Evolutionary conservation across 2,329 filamentous ascomycete genomes (phyloP).

Genomic region (Alternaria tenuissima): DNA sequence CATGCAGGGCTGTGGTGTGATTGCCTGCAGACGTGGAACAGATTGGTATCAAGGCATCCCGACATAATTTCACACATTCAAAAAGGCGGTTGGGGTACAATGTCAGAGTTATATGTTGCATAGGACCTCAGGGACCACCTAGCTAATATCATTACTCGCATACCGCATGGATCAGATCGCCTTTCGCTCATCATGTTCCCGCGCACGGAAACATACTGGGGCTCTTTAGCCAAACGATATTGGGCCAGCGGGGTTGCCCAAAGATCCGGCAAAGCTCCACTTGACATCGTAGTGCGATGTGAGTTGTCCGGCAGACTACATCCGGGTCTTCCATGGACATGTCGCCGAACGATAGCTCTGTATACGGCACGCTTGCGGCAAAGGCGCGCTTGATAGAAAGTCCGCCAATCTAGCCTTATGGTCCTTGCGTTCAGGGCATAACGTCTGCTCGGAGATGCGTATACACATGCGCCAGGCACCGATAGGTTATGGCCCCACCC

Average conservation of each 20-base stretch:
- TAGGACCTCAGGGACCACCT: not conserved
- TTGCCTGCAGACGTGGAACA: slow-evolving; percentile 1
- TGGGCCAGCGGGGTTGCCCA: not conserved
- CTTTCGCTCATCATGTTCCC: not conserved
- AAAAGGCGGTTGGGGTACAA: not conserved
- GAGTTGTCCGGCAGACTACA: too few relatives aligned
- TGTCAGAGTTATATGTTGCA: not conserved
- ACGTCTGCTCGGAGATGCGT: not conserved
- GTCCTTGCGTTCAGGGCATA: not conserved
- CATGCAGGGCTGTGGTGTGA: not conserved
- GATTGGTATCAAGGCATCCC: not conserved
- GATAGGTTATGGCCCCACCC: not conserved
- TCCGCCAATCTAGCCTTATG: too few relatives aligned
- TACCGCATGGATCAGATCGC: not conserved
- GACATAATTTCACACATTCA: not conserved
- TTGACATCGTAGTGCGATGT: too few relatives aligned
- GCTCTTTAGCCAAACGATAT: not conserved
- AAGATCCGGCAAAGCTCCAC: not conserved
- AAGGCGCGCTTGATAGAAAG: too few relatives aligned
- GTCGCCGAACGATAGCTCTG: too few relatives aligned
- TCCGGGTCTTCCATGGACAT: too few relatives aligned
- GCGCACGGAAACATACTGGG: not conserved
- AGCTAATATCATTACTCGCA: not conserved
- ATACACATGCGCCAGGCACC: not conserved
- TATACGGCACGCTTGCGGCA: too few relatives aligned